Percentiles rank a stretch among this genome's conserved stretches.
These are phyloP conservation scores for Macadamia integrifolia DNA, from an alignment of 164 flowering plant genomes.

Conservation along the genomic window DNA sequence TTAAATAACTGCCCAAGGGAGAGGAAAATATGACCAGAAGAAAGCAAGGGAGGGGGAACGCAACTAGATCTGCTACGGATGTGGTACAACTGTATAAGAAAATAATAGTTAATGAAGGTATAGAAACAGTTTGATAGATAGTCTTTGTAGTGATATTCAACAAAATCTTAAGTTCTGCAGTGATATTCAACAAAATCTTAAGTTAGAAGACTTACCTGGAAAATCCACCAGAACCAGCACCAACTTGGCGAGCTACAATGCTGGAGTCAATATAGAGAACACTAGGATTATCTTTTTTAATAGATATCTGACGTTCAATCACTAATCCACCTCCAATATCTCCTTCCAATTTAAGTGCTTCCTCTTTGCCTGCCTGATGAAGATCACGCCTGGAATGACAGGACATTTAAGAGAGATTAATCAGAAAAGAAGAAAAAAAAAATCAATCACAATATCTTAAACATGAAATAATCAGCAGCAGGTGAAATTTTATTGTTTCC, in stretches of 20 bases:
- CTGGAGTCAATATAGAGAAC: constrained; percentile 51
- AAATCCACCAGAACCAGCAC: constrained; percentile 96
- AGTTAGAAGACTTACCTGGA: constrained; percentile 51
- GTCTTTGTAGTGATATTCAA: background rate
- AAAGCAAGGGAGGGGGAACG: no score
- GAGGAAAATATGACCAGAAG: no score
- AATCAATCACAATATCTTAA: constrained; percentile 3
- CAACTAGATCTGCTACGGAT: no score
- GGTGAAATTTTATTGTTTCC: background rate
- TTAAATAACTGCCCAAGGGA: no score
- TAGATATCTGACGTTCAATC: constrained; percentile 44
- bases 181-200: constrained; percentile 1
- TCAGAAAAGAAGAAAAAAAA: constrained; percentile 3
- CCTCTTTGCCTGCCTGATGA: constrained; percentile 70
- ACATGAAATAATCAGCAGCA: background rate
- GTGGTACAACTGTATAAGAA: no score
- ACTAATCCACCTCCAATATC: constrained; percentile 84
- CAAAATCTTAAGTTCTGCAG: background rate
- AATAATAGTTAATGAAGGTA: no score
- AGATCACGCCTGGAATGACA: constrained; percentile 42
- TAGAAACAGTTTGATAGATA: no score
- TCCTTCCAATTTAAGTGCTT: constrained; percentile 65
- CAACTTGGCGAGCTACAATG: constrained; percentile 64
- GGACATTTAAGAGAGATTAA: background rate
- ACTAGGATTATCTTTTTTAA: constrained; percentile 47